These are phyloP conservation scores for Hyaloscypha bicolor DNA, from an alignment of 495 filamentous ascomycete species.

Conservation along the genomic window DNA sequence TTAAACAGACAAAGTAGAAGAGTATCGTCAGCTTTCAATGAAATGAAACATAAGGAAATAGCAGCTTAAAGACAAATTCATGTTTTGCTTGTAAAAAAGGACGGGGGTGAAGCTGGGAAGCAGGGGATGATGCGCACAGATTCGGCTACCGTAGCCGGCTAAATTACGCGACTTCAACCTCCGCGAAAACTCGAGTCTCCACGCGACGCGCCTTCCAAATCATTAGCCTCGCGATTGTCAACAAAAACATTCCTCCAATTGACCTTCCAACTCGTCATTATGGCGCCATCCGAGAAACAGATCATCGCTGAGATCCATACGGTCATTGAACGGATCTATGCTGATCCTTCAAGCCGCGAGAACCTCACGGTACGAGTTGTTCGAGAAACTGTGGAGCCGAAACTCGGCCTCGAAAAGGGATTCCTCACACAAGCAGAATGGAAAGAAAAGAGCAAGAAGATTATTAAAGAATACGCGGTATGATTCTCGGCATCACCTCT, in stretches of 20 bases:
- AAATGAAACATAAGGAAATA: no score
- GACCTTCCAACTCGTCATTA: not conserved
- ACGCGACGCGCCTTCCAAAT: constrained; percentile 1
- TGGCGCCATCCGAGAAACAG: constrained; percentile 20
- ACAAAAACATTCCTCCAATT: constrained; percentile 6
- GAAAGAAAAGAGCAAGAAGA: constrained; percentile 76
- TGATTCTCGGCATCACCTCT: constrained; percentile 26
- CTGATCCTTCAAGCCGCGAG: not conserved
- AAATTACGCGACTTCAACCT: not conserved
- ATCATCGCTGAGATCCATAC: constrained; percentile 46
- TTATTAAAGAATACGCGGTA: constrained; percentile 75
- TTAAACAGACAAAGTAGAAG: no score
- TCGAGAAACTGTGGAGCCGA: constrained; percentile 66
- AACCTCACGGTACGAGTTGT: constrained; percentile 36
- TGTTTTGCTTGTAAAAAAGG: no score
- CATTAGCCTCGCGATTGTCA: constrained; percentile 3
- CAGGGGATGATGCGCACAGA: no score
- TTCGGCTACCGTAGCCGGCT: not conserved
- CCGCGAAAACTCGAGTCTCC: not conserved
- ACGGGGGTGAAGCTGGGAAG: no score
- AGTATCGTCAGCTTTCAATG: no score
- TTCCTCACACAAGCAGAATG: constrained; percentile 73
- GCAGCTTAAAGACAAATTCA: no score
- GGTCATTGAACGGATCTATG: constrained; percentile 59
- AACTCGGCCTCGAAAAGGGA: constrained; percentile 63